These are phyloP conservation scores for Puccinia horiana DNA, from an alignment of 1,284 basidiomycete genomes.

Conservation along the genomic window DNA sequence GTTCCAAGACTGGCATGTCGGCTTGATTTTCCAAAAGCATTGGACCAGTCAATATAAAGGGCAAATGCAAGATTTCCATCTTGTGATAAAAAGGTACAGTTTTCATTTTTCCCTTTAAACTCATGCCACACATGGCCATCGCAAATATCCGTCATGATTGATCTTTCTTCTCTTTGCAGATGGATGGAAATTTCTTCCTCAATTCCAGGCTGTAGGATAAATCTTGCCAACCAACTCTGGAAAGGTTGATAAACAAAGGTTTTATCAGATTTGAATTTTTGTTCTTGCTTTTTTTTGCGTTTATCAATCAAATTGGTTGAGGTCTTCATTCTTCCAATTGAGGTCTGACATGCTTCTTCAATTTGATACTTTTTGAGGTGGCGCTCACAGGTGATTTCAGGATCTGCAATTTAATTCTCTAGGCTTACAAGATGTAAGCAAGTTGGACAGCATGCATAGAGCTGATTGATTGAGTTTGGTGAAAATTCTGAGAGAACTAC, in stretches of 20 bases:
- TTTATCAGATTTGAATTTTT: slow-evolving; percentile 11
- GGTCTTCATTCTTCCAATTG: slow-evolving; percentile 29
- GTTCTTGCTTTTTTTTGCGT: slow-evolving; percentile 22
- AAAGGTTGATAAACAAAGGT: slow-evolving; percentile 33
- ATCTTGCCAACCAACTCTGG: slow-evolving; percentile 5
- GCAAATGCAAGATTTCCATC: slow-evolving; percentile 17
- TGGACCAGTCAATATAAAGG: slow-evolving; percentile 40
- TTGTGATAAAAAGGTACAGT: not conserved
- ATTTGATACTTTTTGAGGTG: slow-evolving; percentile 3
- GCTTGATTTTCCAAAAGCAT: slow-evolving; percentile 24
- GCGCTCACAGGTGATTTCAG: slow-evolving; percentile 1
- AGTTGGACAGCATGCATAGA: slow-evolving; percentile 17
- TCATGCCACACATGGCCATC: not conserved
- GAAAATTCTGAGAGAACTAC: not conserved
- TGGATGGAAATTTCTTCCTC: slow-evolving; percentile 6
- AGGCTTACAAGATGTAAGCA: slow-evolving; percentile 1
- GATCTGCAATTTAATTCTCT: slow-evolving; percentile 8
- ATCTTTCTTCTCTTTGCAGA: not conserved
- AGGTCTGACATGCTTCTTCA: not conserved
- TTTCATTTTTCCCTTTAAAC: slow-evolving; percentile 8
- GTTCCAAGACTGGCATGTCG: slow-evolving; percentile 8
- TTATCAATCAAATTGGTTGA: slow-evolving; percentile 7
- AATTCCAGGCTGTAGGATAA: slow-evolving; percentile 19
- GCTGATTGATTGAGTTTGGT: slow-evolving; percentile 5
- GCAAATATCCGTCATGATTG: slow-evolving; percentile 33